Base-by-base conservation (phyloP, 1,284 basidiomycete species). In the Nidula niveotomentosa region DNA sequence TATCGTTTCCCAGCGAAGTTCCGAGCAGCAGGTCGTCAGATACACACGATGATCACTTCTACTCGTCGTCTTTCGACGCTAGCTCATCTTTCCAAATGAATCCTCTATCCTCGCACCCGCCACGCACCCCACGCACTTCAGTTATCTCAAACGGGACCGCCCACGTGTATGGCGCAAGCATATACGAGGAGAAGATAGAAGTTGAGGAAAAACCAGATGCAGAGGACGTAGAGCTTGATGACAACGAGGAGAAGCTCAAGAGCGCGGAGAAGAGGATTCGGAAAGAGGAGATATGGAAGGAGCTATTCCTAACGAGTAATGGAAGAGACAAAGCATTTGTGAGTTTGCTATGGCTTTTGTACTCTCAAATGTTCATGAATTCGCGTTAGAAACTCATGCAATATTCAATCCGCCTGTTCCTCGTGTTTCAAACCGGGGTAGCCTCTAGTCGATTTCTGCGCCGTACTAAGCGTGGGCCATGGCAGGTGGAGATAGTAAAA, bases 321-420 rank as follows among this genome's bases (percentile, higher is more conserved):
- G 90, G 90, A 45, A 78, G 91, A 60, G 91, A 93, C 69, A 93
- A 93, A 70, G 83, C 85, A 33, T 88, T 93, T 65, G 91, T 92
- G 71, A 66, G 88, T 81, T 43, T 18, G 48, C 48, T 48, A 17
- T 47, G 33, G 23, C 23, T 50, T 43, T 35, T 17, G 41, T 53
- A 33, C 43, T 35, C 2, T 4, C 13, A 13, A 30, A 15, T n/a
- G 37, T 36, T 45, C 35, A 49, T n/a, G 36, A 30, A 43, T 41
- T n/a, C 8, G 5, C 37, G 10, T 23, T 45, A 92, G 90, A 93
- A 93, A 92, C 64, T 91, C 53, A 83, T 92, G 55, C 90, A 93
- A 74, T 93, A 92, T 67, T 81, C 86, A 23, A 80, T 93, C 58
- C 82, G 83, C 49, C 72, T 91, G 53, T 91, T 87, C 68, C 75